Evolutionary conservation across 768 basidiomycete species (phyloP), one percentile per base, ranked within the genome.

Genomic region (Brasilioporus rufonigricans): DNA sequence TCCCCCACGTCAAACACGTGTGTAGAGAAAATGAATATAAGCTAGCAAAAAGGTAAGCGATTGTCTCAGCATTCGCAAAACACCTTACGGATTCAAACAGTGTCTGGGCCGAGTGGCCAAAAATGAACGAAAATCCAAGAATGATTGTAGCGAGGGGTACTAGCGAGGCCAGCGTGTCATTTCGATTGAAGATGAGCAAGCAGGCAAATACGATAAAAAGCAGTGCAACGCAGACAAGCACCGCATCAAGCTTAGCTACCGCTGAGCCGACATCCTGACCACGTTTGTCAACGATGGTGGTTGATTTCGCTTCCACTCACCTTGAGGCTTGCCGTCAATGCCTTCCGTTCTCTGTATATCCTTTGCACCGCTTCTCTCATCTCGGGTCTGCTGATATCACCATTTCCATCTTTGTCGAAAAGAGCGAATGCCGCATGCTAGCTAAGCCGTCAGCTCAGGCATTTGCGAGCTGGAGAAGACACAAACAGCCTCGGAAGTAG

Each of bases 1-100:
- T 92, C 89, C 8, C 89, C 89, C 8, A 91, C 86, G 65, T 91
- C 89, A 60, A 87, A 91, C n/a, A 89, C 86, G 64, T 91, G 90
- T 0, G 89, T 91, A 1, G 86, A 87, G 68, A 91, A 90, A 55
- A 91, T 90, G 74, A 91, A 91, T 62, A 91, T 87, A 21, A 91
- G 79, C 87, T 89, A 47, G 5, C 27, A 11, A 45, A 3, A 33
- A 16, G 23, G n/a, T 58, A 31, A 58, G 29, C 14, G 39, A 44
- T 48, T 16, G 19, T 21, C 38, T 14, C 18, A 24, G 48, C 12
- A 48, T 31, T 39, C 39, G 21, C 26, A 32, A 55, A 32, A 19
- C 31, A 45, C 68, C 80, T 52, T 56, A 87, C 87, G 47, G 87
- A 89, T 74, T 90, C 86, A 58, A 91, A 92, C 2, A 91, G 71